Conservation (phyloP, 371 early-diverging fungal genomes). For the Rhizopus delemar region DNA sequence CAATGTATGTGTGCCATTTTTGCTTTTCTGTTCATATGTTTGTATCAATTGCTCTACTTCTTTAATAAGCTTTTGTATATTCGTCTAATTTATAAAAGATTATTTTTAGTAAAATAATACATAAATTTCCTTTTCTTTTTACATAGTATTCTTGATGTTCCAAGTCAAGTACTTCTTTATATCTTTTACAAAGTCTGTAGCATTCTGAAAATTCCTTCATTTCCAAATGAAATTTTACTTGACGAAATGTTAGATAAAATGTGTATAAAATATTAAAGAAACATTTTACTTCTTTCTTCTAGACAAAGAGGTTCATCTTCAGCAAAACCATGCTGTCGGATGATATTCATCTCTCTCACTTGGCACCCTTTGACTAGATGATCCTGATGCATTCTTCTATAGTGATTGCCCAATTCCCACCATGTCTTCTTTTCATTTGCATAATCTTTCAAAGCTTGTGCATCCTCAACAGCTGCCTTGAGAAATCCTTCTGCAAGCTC, state of each 20-base stretch:
- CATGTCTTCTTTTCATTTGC: conserved; percentile 27
- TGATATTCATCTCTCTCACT: conserved; percentile 25
- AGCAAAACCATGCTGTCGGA: conserved; percentile 13
- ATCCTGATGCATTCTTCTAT: conserved; percentile 12
- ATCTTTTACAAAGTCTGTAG: conserved; percentile 2
- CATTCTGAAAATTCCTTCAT: conserved; percentile 17
- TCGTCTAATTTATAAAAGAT: neutral
- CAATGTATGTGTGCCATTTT: neutral
- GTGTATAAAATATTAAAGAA: neutral
- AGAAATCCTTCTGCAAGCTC: conserved; percentile 18
- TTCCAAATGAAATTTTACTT: conserved; percentile 24
- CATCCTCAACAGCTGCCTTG: conserved; percentile 22
- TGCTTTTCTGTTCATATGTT: neutral
- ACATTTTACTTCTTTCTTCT: conserved; percentile 31
- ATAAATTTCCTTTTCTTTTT: neutral
- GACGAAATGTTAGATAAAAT: neutral
- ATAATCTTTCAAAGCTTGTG: conserved; percentile 17
- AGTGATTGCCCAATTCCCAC: conserved; percentile 45
- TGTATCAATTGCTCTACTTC: neutral
- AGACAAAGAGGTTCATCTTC: conserved; percentile 31
- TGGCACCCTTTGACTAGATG: conserved; percentile 29
- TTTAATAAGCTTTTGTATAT: neutral
- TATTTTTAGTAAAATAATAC: neutral
- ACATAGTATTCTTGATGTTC: conserved; percentile 6
- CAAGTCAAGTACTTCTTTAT: neutral